Percentiles rank a stretch among this genome's conserved stretches.
phyloP scores from a whole-genome alignment of 2,329 filamentous ascomycete genomes.

The Polychaeton citri region DNA sequence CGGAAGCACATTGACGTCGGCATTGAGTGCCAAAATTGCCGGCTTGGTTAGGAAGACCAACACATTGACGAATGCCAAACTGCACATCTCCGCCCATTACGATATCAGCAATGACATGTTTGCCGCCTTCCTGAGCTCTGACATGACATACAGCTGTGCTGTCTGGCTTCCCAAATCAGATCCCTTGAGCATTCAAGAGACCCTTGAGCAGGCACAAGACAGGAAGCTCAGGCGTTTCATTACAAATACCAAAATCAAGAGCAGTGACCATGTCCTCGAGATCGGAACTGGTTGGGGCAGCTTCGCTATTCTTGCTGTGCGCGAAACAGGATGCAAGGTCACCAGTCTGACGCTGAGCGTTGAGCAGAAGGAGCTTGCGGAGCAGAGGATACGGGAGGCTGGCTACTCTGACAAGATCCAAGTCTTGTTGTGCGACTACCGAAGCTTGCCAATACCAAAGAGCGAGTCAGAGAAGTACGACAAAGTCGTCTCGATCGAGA shows the following conservation, averaged over 20 bases:
- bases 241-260: slow-evolving; percentile 48
- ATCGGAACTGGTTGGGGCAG: slow-evolving; percentile 67
- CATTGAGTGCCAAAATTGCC: slow-evolving; percentile 43
- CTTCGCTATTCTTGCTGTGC: slow-evolving; percentile 57
- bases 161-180: slow-evolving; percentile 44
- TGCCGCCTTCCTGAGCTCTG: slow-evolving; percentile 56
- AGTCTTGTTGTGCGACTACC: slow-evolving; percentile 57
- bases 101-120: slow-evolving; percentile 69
- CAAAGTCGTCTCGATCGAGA: slow-evolving; percentile 63
- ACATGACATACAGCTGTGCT: slow-evolving; percentile 65
- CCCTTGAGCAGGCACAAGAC: slow-evolving; percentile 52
- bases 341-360: slow-evolving; percentile 55
- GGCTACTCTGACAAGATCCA: slow-evolving; percentile 48
- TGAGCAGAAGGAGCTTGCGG: slow-evolving; percentile 56
- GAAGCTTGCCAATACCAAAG: slow-evolving; percentile 41
- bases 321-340: slow-evolving; percentile 51
- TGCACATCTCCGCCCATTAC: slow-evolving; percentile 61
- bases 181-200: slow-evolving; percentile 35
- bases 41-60: slow-evolving; percentile 37
- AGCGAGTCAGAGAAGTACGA: slow-evolving; percentile 38
- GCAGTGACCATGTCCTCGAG: slow-evolving; percentile 56
- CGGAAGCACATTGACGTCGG: slow-evolving; percentile 49
- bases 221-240: slow-evolving; percentile 56
- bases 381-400: slow-evolving; percentile 48
- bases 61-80: slow-evolving; percentile 39